These are phyloP conservation scores for Macaranga tanarius DNA, from an alignment of 441 rosid genomes.

Conservation along the genomic window DNA sequence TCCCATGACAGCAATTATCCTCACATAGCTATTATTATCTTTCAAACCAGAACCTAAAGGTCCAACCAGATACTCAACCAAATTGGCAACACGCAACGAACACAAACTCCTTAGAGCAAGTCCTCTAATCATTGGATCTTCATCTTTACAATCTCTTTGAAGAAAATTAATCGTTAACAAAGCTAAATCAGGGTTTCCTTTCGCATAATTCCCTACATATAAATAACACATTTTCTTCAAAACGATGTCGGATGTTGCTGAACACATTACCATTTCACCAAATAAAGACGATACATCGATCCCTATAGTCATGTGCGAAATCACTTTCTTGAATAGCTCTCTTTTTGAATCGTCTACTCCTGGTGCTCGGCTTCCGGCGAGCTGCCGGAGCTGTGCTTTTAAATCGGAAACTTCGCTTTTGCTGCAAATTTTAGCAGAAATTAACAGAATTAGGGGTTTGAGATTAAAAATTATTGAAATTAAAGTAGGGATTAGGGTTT, in stretches of 20 bases:
- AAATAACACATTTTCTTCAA: constrained; percentile 97
- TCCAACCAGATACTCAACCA: constrained; percentile 94
- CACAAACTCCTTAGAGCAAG: constrained; percentile 87
- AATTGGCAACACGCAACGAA: constrained; percentile 75
- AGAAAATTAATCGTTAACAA: constrained; percentile 90
- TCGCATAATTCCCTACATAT: constrained; percentile 96
- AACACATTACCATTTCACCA: constrained; percentile 99
- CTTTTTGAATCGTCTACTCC: constrained; percentile 96
- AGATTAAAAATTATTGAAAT: not conserved
- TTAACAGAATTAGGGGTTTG: not conserved
- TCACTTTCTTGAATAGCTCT: constrained; percentile 90
- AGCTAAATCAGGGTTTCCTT: constrained; percentile 92
- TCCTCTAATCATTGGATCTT: constrained; percentile 96
- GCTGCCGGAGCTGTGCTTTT: constrained; percentile 88
- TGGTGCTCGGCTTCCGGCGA: constrained; percentile 94
- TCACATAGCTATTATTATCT: constrained; percentile 82
- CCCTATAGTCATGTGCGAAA: constrained; percentile 91
- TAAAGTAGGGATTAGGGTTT: not conserved
- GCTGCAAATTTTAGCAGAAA: constrained; percentile 30
- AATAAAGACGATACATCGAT: constrained; percentile 92
- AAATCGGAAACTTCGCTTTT: constrained; percentile 93
- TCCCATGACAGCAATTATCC: constrained; percentile 83
- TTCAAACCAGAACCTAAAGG: constrained; percentile 80
- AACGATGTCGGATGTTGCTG: constrained; percentile 92
- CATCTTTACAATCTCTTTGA: constrained; percentile 94